Conservation (phyloP, 805 yeast species). For the Candida stauntonica region DNA sequence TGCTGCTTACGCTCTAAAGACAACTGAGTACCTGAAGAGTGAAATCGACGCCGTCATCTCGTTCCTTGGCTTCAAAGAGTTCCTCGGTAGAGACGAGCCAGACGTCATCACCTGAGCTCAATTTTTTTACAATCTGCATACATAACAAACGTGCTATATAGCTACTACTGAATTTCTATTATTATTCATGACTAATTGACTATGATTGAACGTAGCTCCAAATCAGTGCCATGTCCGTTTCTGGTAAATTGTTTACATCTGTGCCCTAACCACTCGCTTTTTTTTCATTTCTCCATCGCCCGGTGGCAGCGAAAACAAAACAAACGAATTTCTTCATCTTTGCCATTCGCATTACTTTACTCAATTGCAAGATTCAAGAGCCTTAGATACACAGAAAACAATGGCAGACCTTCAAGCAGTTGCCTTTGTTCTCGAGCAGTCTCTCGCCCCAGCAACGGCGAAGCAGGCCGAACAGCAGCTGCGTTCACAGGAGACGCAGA, state of each 20-base stretch:
- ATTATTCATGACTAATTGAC: too few relatives aligned
- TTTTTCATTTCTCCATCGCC: background rate
- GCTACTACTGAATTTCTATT: too few relatives aligned
- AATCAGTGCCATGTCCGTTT: background rate
- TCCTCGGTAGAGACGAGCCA: slow-evolving; percentile 79
- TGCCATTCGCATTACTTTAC: too few relatives aligned
- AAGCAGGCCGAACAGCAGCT: slow-evolving; percentile 64
- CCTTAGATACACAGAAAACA: background rate
- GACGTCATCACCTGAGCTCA: slow-evolving; percentile 71
- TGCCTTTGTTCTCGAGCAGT: slow-evolving; percentile 52
- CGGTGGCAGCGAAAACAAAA: background rate
- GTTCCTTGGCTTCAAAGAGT: slow-evolving; percentile 68
- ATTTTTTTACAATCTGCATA: too few relatives aligned
- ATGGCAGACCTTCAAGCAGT: slow-evolving; percentile 51
- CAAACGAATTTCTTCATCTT: background rate
- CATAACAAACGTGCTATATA: too few relatives aligned
- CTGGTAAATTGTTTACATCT: background rate
- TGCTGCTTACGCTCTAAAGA: slow-evolving; percentile 43
- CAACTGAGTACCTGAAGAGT: slow-evolving; percentile 62
- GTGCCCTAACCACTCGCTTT: background rate
- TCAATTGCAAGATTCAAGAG: background rate
- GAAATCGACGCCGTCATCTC: slow-evolving; percentile 61
- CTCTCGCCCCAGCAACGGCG: slow-evolving; percentile 60
- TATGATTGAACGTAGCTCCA: too few relatives aligned
- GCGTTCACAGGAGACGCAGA: slow-evolving; percentile 54